Evolutionary conservation across 345 rosid species (phyloP), one percentile per base, ranked within the genome.

Genomic region (Angophora floribunda): DNA sequence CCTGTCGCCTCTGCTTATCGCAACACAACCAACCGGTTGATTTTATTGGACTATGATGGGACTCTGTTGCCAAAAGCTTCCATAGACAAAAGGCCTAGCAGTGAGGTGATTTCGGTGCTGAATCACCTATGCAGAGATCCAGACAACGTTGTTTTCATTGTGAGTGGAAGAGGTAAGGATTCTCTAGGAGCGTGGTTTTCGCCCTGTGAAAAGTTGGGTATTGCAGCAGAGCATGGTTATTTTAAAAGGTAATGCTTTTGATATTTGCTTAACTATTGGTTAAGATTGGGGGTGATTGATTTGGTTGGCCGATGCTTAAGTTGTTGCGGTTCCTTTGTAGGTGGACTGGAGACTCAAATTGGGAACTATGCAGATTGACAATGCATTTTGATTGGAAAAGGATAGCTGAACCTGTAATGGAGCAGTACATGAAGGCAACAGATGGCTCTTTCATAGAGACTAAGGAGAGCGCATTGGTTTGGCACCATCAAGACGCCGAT

Each of bases 41-140:
- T 97, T 85, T 91, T 97, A 36, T 89, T 97, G 93, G 99, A 97
- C 87, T 97, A 97, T 87, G 99, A 97, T 90, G 99, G 99, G 19
- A 96, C 99, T 2, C 92, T 96, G 93, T 91, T 92, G 94, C 94
- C 95, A 13, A 93, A 93, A 51, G 87, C 86, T 55, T 90, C 93
- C 51, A 92, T 94, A 52, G 94, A 94, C 88, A 95, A 93, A 87
- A 91, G 89, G 32, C 99, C 99, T 14, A 93, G 94, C 85, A 13
- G 63, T 17, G 89, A 91, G 67, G 96, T 97, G 86, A 91, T 97
- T 86, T 88, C 93, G 0, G 89, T 97, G 57, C 90, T 97, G 92
- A 94, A 94, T 88, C 85, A 91, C 45, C 86, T 96, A 52, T 95
- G 95, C 59, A 92, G 90, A 24, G 98, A 96, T 90, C 94, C 99